Conservation (phyloP, 1,139 yeast genomes). For the Nakaseomyces nivariensis region DNA sequence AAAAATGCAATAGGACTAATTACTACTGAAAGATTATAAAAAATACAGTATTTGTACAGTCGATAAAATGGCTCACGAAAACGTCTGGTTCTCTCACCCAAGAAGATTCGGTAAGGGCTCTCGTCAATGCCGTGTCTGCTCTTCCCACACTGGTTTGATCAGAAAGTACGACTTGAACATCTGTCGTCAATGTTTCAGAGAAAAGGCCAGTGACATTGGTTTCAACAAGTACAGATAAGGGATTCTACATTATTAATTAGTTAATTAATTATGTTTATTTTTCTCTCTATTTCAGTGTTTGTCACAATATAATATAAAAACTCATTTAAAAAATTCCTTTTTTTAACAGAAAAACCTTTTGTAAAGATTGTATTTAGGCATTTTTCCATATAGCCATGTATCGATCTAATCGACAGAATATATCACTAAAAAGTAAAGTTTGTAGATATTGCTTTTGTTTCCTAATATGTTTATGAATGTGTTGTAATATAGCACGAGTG, state of each 20-base stretch:
- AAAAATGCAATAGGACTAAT: too few species aligned
- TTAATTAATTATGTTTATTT: constrained; percentile 1
- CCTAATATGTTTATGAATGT: neutral
- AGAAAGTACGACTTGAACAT: constrained; percentile 99
- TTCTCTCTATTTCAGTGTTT: neutral
- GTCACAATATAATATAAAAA: neutral
- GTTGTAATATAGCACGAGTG: neutral
- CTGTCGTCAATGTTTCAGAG: constrained; percentile 99
- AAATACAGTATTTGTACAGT: neutral
- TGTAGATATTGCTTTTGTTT: too few species aligned
- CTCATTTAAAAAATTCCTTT: neutral
- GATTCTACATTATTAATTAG: constrained; percentile 1
- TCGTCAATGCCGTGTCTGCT: constrained; percentile 99
- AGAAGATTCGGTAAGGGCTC: constrained; percentile 99
- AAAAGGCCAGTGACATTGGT: constrained; percentile 97
- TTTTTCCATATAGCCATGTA: neutral
- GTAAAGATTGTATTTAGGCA: neutral
- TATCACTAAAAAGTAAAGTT: neutral
- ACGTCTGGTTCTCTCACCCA: constrained; percentile 99
- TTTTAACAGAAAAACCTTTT: neutral
- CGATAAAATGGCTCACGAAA: constrained; percentile 93
- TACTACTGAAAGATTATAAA: neutral
- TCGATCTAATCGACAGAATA: neutral
- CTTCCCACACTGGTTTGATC: constrained; percentile 98
- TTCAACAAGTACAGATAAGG: constrained; percentile 95